phyloP scores from a whole-genome alignment of 495 filamentous ascomycete genomes.

The Neohortaea acidophila region DNA sequence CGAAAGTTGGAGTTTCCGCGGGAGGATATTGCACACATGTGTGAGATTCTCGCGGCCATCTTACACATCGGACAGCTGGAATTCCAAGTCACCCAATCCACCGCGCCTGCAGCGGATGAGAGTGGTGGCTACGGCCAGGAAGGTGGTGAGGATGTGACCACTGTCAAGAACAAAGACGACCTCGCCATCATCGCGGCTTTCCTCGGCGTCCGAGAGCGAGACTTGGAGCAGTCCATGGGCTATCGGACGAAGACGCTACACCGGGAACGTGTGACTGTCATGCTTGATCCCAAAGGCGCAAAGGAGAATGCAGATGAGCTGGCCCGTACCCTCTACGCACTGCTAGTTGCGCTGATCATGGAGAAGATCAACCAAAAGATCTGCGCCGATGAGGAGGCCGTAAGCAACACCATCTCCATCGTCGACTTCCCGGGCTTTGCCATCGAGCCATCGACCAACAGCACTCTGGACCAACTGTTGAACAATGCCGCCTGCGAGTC shows the following conservation, averaged over 20 bases:
- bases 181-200: conserved; percentile 78
- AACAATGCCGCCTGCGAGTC: conserved; percentile 87
- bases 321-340: conserved; percentile 84
- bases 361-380: conserved; percentile 82
- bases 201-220: conserved; percentile 61
- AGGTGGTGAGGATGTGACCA: conserved; percentile 68
- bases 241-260: conserved; percentile 93
- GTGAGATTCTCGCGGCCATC: conserved; percentile 80
- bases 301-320: conserved; percentile 85
- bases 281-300: conserved; percentile 86
- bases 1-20: conserved; percentile 86
- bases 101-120: conserved; percentile 64
- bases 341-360: conserved; percentile 82
- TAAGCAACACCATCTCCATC: conserved; percentile 84
- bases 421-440: conserved; percentile 95
- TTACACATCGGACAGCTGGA: conserved; percentile 93
- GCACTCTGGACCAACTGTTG: conserved; percentile 78
- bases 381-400: conserved; percentile 73
- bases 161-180: conserved; percentile 86
- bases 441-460: conserved; percentile 65
- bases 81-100: conserved; percentile 65
- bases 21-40: conserved; percentile 88
- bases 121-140: conserved; percentile 94
- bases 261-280: conserved; percentile 87
- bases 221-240: conserved; percentile 74